Evolutionary conservation across 805 yeast species (phyloP).

Genomic region (Starmerella etchellsii): DNA sequence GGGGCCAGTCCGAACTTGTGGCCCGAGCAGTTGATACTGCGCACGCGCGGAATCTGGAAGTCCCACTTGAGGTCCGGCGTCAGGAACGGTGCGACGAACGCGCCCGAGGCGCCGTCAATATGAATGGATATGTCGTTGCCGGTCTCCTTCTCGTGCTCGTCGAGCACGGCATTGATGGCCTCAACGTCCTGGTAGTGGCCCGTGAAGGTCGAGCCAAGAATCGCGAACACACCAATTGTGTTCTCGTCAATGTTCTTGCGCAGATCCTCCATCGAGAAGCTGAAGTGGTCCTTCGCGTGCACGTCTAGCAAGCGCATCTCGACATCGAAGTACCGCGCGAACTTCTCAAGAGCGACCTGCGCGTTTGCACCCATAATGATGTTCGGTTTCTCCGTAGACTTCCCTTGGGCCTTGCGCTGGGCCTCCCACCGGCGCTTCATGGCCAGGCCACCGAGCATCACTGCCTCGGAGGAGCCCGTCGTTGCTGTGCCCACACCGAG

Average conservation of each 20-base stretch:
- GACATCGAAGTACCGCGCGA: conserved; percentile 87
- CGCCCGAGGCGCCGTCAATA: conserved; percentile 92
- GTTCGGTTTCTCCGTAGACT: conserved; percentile 55
- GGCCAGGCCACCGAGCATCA: conserved; percentile 86
- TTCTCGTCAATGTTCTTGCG: conserved; percentile 67
- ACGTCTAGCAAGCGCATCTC: conserved; percentile 69
- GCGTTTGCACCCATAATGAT: conserved; percentile 86
- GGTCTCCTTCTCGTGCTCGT: conserved; percentile 50
- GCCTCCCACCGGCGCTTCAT: conserved; percentile 84
- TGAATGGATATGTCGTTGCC: conserved; percentile 70
- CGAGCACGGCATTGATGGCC: conserved; percentile 49
- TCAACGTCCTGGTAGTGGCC: conserved; percentile 79
- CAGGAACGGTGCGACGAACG: conserved; percentile 71
- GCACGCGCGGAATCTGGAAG: conserved; percentile 62
- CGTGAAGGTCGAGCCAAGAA: conserved; percentile 83
- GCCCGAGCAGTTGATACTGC: conserved; percentile 78
- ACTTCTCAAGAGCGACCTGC: conserved; percentile 88
- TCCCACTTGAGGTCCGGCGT: conserved; percentile 76
- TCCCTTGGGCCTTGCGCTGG: conserved; percentile 45
- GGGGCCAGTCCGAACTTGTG: conserved; percentile 86
- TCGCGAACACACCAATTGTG: conserved; percentile 82
- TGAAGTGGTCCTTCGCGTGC: conserved; percentile 43
- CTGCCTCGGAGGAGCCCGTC: conserved; percentile 89
- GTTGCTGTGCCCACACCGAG: conserved; percentile 75
- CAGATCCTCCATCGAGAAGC: conserved; percentile 49